Evolutionary conservation across 2,329 filamentous ascomycete genomes (phyloP), one percentile per base, ranked within the genome.

Genomic region (Alternaria sp.): DNA sequence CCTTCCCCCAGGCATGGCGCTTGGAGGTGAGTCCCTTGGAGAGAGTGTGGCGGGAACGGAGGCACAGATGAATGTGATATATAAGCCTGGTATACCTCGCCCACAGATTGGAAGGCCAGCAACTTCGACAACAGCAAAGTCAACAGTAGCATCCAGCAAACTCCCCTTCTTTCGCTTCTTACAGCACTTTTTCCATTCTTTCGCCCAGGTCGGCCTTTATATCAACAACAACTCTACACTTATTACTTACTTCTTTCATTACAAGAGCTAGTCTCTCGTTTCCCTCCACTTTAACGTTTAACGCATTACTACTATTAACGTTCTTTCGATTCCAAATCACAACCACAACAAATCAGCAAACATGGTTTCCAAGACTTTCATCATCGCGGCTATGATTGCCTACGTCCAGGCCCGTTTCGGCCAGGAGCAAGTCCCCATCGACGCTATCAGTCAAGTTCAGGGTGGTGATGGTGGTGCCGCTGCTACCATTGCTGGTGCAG

Each of bases 351-450:
- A 23, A 28, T 51, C 71, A 58, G 54, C 61, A 61, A 72, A 61
- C 47, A 80, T 80, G 78, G 61, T 78, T 50, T 77, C 77, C 66
- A 78, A 78, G 63, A 44, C 66, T 57, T 46, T 77, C 44, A 64
- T 79, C 63, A 61, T 80, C 50, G 60, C 76, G 62, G 69, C 70
- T 10, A 58, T 74, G 18, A 71, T 79, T 56, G 77, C 77, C 68
- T 77, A 80, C 56, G 78, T 74, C 50, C 74, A 79, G 61, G 78
- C 78, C 46, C 78, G 89, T 69, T 91, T 91, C 77, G 86, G 86
- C 49, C 88, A 90, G 79, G 89, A 91, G 78, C 86, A 89, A 71
- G 70, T 82, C 46, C 85, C 88, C 54, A 87, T 89, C 55, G 72
- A 80, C 23, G 85, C 84, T 61, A 86, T 91, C 67, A 77, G 79